These are phyloP conservation scores for Neoscytalidium dimidiatum DNA, from an alignment of 2,329 filamentous ascomycete species.

Conservation along the genomic window DNA sequence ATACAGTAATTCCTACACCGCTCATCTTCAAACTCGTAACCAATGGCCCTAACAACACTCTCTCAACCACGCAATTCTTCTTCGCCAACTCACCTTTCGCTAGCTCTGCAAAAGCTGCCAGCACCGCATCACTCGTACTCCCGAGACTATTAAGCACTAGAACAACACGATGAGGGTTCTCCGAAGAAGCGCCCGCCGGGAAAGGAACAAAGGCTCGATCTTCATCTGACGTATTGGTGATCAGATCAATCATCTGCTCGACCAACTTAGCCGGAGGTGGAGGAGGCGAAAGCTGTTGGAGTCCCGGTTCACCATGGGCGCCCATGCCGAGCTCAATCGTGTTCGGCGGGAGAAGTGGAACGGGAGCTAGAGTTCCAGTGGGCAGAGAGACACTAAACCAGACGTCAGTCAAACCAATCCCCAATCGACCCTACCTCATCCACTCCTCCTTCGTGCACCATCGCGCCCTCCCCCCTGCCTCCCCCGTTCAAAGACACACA, in stretches of 20 bases:
- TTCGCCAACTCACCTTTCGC: slow-evolving; percentile 31
- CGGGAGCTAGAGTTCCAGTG: slow-evolving; percentile 60
- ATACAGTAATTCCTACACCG: slow-evolving; percentile 40
- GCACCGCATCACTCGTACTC: slow-evolving; percentile 38
- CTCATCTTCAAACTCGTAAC: slow-evolving; percentile 42
- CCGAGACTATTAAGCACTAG: slow-evolving; percentile 38
- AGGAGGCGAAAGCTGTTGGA: slow-evolving; percentile 56
- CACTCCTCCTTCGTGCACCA: no score
- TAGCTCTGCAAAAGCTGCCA: slow-evolving; percentile 37
- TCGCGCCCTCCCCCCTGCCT: no score
- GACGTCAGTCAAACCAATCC: neutral
- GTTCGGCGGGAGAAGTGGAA: slow-evolving; percentile 54
- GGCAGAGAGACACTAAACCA: slow-evolving; percentile 25
- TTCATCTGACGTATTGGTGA: slow-evolving; percentile 34
- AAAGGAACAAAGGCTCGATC: slow-evolving; percentile 41
- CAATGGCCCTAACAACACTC: slow-evolving; percentile 35
- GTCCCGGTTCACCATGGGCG: slow-evolving; percentile 66
- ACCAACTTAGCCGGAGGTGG: slow-evolving; percentile 34
- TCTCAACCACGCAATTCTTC: slow-evolving; percentile 34
- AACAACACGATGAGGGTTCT: slow-evolving; percentile 25
- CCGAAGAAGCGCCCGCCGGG: slow-evolving; percentile 28
- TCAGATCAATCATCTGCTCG: slow-evolving; percentile 37
- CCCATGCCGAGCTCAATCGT: slow-evolving; percentile 67
- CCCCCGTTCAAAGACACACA: no score
- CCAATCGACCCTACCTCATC: slow-evolving; percentile 27